Conservation (phyloP, 805 yeast genomes). For the Torulaspora maleeae region DNA sequence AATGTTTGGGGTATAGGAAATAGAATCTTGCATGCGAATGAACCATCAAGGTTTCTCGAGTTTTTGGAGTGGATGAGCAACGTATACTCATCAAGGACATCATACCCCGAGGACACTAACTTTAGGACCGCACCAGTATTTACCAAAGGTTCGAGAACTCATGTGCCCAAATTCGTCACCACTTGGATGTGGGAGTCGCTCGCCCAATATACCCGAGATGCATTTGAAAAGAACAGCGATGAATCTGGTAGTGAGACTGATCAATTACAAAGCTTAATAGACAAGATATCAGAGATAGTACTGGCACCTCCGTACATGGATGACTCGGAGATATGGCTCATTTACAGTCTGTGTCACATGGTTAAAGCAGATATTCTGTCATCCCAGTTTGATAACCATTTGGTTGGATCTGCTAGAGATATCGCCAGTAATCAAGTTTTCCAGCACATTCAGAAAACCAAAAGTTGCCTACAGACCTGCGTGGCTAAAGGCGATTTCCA, state of each 20-base stretch:
- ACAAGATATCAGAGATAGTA: conserved; percentile 28
- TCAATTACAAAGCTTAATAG: conserved; percentile 19
- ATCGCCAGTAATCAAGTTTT: conserved; percentile 23
- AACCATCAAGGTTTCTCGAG: conserved; percentile 16
- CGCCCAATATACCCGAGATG: conserved; percentile 10
- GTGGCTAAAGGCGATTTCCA: conserved; percentile 18
- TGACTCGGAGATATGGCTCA: conserved; percentile 33
- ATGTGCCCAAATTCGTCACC: conserved; percentile 27
- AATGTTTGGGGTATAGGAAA: conserved; percentile 62
- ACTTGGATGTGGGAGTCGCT: conserved; percentile 32
- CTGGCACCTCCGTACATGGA: conserved; percentile 35
- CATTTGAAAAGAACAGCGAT: conserved; percentile 4
- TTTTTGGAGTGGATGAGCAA: conserved; percentile 31
- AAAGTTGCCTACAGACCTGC: conserved; percentile 19
- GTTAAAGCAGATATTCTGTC: conserved; percentile 27
- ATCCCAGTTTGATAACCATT: conserved; percentile 9
- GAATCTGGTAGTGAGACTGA: conserved; percentile 1
- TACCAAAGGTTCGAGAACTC: conserved; percentile 29
- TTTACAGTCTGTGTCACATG: conserved; percentile 27
- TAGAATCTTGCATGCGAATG: conserved; percentile 41
- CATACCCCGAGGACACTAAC: conserved; percentile 25
- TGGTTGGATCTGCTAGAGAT: conserved; percentile 18
- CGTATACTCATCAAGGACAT: conserved; percentile 24
- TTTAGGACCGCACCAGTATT: conserved; percentile 29
- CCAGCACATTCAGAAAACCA: conserved; percentile 23